phyloP scores from a whole-genome alignment of 305 asterid species.

The Solanum hybrid region DNA sequence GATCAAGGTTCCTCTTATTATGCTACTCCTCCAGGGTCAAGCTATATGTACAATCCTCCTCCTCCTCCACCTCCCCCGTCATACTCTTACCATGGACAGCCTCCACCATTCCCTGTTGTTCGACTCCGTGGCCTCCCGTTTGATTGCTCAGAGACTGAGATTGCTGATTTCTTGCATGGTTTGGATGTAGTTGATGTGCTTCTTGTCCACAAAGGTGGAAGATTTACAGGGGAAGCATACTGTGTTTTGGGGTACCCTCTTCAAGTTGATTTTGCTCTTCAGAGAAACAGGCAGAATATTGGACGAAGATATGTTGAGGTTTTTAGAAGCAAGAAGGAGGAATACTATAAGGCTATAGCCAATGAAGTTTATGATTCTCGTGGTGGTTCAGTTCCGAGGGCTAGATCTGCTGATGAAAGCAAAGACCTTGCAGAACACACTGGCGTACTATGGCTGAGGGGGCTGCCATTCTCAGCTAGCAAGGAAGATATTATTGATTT shows the following conservation, averaged over 20 bases:
- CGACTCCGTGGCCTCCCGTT: constrained; percentile 94
- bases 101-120: constrained; percentile 87
- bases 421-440: constrained; percentile 74
- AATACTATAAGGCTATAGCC: constrained; percentile 82
- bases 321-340: constrained; percentile 73
- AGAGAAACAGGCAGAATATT: constrained; percentile 73
- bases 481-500: constrained; percentile 62
- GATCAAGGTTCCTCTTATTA: constrained; percentile 66
- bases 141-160: constrained; percentile 72
- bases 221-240: constrained; percentile 74
- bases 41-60: constrained; percentile 63
- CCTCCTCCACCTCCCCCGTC: constrained; percentile 49
- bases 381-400: constrained; percentile 53
- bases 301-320: constrained; percentile 94
- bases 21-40: constrained; percentile 44
- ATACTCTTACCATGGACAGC: constrained; percentile 46
- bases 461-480: constrained; percentile 67
- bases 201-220: constrained; percentile 65
- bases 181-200: constrained; percentile 75
- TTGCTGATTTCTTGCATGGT: constrained; percentile 72
- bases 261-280: constrained; percentile 80
- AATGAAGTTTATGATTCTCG: constrained; percentile 55
- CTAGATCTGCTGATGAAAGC: constrained; percentile 57
- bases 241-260: constrained; percentile 78
- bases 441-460: constrained; percentile 68